Evolutionary conservation across 345 rosid species (phyloP), one percentile per base, ranked within the genome.

Genomic region (Noccaea bulbosa): DNA sequence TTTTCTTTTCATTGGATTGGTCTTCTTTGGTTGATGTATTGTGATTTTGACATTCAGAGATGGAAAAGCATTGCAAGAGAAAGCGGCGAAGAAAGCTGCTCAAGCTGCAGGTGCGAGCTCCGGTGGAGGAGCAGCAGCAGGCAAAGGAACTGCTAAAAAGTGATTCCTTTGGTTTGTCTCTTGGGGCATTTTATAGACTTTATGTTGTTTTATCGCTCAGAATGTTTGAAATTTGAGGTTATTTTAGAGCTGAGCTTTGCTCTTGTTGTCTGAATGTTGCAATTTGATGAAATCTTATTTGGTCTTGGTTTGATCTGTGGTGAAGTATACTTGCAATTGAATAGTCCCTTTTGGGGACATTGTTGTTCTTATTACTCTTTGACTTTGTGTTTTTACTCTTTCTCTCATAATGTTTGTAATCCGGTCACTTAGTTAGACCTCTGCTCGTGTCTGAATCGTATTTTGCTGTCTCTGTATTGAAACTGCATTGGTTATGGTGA

Each of bases 51-150:
- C 47, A 2, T 47, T 32, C 50, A 92, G 97, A 55, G 98, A 90
- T 72, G 98, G 91, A 0, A 90, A 86, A 71, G 98, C 98, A 2
- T 72, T 93, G 85, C 96, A 90, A 77, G 97, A 93, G 74, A 90
- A 93, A 76, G 38, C 82, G 0, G 98, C 96, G 0, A 90, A 84
- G 89, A 93, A 93, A 75, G 98, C 93, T 30, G 94, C 76, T 15
- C 90, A 85, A 81, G 83, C 83, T 6, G 83, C 82, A 8, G 78
- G 43, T 1, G 86, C 82, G 10, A 12, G 54, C 49, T 55, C 71
- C 5, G 86, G 82, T 48, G 76, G 69, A 32, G 81, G 64, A 44
- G 73, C 71, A 0, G 82, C 76, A 68, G 82, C 76, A 68, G 68
- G 75, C 68, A 83, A 75, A 71, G 75, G 65, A 67, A 14, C 62